Base-by-base conservation (phyloP, 2,329 filamentous ascomycete genomes). In the Paecilomyces sp. region DNA sequence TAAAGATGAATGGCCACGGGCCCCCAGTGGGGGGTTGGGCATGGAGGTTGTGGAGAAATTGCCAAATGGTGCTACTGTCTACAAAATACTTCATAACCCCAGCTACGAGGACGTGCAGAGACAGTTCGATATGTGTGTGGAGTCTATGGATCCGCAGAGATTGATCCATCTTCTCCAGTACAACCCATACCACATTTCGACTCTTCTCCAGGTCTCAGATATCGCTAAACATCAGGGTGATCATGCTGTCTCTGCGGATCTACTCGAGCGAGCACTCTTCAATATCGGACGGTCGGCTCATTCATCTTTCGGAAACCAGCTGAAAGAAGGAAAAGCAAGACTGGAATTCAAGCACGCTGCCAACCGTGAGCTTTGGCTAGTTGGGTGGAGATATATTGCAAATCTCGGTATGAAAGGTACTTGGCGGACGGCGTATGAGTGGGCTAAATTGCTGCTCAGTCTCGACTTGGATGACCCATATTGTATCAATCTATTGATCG, bases 221-320 rank as follows among this genome's bases (percentile, higher is more conserved):
- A 89, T 97, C 56, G 92, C 92, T 12, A 93, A 94, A 72, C 90
- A 96, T 65, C 91, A 97, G 70, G 86, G 91, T 57, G 94, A 97
- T 70, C 88, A 92, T 72, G 86, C 92, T 0, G 84, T 94, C 3
- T 88, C 93, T 0, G 88, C 91, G 3, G 92, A 97, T 68, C 83
- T 97, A 1, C 85, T 95, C 58, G 93, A 97, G 76, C 85, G 94
- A 54, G 92, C 93, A 0, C 82, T 99, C 5, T 97, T 97, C 77
- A 90, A 90, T 0, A 93, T 97, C 71, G 94, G 93, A n/a, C 85
- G 93, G 41, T 90, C 92, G 3, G 87, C 91, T 0, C 87, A 94
- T 61, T 93, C 91, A 8, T 85, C 89, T 0, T 99, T 97, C 72
- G 82, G 88, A 7, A 85, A 85, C 59, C 87, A 88, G 63, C 76